A percentile compares a stretch with the other conserved stretches of the same genome.
phyloP scores from a whole-genome alignment of 2,329 filamentous ascomycete species.

The Setomelanomma holmii region DNA sequence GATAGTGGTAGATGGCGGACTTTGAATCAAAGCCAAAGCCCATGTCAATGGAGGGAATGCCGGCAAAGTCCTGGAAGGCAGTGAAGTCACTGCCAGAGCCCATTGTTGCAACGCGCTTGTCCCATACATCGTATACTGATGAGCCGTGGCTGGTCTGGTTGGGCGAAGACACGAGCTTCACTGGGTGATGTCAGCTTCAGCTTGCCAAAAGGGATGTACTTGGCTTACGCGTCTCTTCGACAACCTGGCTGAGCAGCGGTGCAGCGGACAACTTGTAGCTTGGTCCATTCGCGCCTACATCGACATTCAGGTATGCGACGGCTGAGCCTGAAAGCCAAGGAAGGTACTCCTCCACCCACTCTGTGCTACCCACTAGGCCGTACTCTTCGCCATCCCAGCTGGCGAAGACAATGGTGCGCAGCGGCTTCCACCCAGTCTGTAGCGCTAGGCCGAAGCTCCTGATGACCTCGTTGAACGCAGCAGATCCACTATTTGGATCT shows the following conservation, averaged over 20 bases:
- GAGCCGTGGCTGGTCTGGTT: conserved; percentile 76
- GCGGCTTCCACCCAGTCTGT: conserved; percentile 78
- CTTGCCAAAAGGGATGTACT: not conserved
- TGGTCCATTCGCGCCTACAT: conserved; percentile 73
- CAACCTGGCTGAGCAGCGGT: conserved; percentile 75
- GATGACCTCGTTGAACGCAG: conserved; percentile 79
- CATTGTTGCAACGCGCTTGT: conserved; percentile 63
- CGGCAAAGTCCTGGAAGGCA: conserved; percentile 61
- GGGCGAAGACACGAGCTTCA: conserved; percentile 53
- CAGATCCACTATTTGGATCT: conserved; percentile 84
- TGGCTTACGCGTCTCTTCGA: conserved; percentile 67
- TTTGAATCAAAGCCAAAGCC: conserved; percentile 50
- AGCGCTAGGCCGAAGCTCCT: conserved; percentile 76
- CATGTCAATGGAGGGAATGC: conserved; percentile 57
- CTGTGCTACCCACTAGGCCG: conserved; percentile 82
- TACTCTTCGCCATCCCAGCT: conserved; percentile 77
- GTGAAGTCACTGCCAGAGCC: conserved; percentile 61
- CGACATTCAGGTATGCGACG: conserved; percentile 86
- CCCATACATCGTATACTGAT: conserved; percentile 70
- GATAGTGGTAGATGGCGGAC: conserved; percentile 73
- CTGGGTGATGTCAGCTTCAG: conserved; percentile 24
- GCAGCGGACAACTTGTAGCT: conserved; percentile 71
- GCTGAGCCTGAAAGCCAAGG: conserved; percentile 77
- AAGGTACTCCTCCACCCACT: conserved; percentile 91
- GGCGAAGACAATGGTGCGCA: conserved; percentile 89